Percentiles rank a stretch among this genome's conserved stretches.
Conservation (phyloP, 2,329 filamentous ascomycete species). For the Cladosporium sp. region DNA sequence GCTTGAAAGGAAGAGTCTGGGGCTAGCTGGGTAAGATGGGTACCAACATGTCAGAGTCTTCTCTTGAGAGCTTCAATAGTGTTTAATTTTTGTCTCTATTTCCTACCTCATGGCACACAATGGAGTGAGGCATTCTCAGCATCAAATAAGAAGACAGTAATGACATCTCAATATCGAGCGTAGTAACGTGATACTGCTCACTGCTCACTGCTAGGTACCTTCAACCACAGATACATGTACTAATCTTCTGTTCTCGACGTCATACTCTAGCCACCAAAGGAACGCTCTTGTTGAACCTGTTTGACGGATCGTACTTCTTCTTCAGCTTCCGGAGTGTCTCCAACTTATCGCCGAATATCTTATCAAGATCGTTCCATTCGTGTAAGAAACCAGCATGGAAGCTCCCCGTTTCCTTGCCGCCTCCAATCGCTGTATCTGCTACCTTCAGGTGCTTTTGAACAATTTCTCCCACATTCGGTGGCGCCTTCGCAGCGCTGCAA, state of each 20-base stretch:
- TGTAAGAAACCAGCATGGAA: constrained; percentile 26
- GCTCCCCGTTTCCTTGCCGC: constrained; percentile 19
- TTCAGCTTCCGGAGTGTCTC: constrained; percentile 21
- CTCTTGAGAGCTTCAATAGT: not conserved
- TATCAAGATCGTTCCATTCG: constrained; percentile 19
- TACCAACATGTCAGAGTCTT: no score
- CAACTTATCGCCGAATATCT: constrained; percentile 24
- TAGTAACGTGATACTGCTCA: no score
- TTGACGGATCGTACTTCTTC: constrained; percentile 19
- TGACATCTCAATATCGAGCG: no score
- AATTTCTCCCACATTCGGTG: constrained; percentile 17
- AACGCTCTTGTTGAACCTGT: constrained; percentile 23
- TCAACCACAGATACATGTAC: no score
- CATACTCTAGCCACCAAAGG: constrained; percentile 3
- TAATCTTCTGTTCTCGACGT: not conserved
- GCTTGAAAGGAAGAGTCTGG: constrained; percentile 15
- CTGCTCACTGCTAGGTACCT: no score
- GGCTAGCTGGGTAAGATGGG: no score
- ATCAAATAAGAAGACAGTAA: no score
- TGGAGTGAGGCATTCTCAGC: no score
- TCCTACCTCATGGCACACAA: no score
- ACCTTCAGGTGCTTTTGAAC: constrained; percentile 17
- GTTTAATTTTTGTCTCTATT: no score
- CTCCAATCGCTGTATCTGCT: constrained; percentile 17
- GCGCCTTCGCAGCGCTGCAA: constrained; percentile 16